These are phyloP conservation scores for Hypericum perforatum DNA, from an alignment of 345 rosid genomes.

Conservation along the genomic window DNA sequence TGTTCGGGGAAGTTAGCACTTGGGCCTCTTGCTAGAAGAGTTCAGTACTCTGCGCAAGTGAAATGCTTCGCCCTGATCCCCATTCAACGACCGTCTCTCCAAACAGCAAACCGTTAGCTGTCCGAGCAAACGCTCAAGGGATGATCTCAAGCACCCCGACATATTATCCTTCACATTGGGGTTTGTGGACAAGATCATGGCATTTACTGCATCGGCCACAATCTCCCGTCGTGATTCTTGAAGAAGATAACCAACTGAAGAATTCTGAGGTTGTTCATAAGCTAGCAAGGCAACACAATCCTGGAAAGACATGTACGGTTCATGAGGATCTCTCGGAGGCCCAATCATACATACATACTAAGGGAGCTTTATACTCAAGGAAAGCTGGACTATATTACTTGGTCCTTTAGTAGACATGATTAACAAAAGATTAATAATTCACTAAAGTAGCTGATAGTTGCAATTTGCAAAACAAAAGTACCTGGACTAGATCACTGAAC, in stretches of 20 bases:
- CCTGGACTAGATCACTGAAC: slow-evolving; percentile 63
- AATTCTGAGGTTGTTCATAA: slow-evolving; percentile 55
- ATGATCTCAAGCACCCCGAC: slow-evolving; percentile 44
- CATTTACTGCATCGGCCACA: slow-evolving; percentile 81
- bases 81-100: slow-evolving; percentile 21
- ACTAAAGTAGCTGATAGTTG: too few species aligned
- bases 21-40: too few species aligned
- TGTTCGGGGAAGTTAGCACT: too few species aligned
- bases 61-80: too few species aligned
- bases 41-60: too few species aligned
- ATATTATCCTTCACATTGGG: slow-evolving; percentile 46
- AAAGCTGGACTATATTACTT: too few species aligned
- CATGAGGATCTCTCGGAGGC: too few species aligned
- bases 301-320: slow-evolving; percentile 16
- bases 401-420: too few species aligned
- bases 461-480: slow-evolving; percentile 9
- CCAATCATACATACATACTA: too few species aligned
- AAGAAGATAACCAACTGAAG: slow-evolving; percentile 63
- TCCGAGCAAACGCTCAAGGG: slow-evolving; percentile 67
- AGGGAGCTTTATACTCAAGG: too few species aligned
- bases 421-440: too few species aligned
- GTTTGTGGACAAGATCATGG: slow-evolving; percentile 61
- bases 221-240: slow-evolving; percentile 67
- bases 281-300: slow-evolving; percentile 83
- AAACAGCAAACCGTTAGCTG: slow-evolving; percentile 74